A percentile compares a stretch with the other conserved stretches of the same genome.
These are phyloP conservation scores for Tetracladium maxilliforme DNA, from an alignment of 2,329 filamentous ascomycete genomes.

Conservation along the genomic window DNA sequence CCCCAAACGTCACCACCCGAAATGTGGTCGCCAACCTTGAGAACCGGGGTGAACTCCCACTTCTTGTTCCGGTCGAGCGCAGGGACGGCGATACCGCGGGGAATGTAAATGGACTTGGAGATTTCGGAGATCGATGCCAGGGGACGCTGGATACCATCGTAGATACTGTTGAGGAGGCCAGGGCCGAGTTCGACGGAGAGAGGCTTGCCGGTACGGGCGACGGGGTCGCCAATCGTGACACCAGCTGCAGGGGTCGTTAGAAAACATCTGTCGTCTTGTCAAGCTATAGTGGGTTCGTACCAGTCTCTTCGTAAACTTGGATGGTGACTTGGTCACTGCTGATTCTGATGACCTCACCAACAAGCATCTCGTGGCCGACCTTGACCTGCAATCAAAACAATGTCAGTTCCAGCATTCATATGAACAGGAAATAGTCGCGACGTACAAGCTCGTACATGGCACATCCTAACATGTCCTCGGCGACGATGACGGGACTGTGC, in stretches of 20 bases:
- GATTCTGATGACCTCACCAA: slow-evolving; percentile 97
- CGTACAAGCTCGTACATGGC: slow-evolving; percentile 98
- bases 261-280: slow-evolving; percentile 4
- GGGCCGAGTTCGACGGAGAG: slow-evolving; percentile 94
- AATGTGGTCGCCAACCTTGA: slow-evolving; percentile 95
- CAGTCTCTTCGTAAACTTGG: slow-evolving; percentile 98
- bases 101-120: slow-evolving; percentile 90
- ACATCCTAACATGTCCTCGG: slow-evolving; percentile 97
- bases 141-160: slow-evolving; percentile 96
- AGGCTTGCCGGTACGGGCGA: slow-evolving; percentile 81
- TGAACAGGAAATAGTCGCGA: slow-evolving; percentile 5
- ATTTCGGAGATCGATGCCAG: slow-evolving; percentile 68
- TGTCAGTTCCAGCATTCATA: slow-evolving; percentile 5
- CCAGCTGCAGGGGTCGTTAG: slow-evolving; percentile 49
- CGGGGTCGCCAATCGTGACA: slow-evolving; percentile 90
- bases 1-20: slow-evolving; percentile 94
- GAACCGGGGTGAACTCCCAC: slow-evolving; percentile 86
- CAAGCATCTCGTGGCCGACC: slow-evolving; percentile 82
- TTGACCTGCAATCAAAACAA: slow-evolving; percentile 50
- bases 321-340: slow-evolving; percentile 91
- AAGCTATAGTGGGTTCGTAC: slow-evolving; percentile 36
- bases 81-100: slow-evolving; percentile 78
- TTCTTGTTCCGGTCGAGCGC: slow-evolving; percentile 83
- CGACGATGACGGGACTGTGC: slow-evolving; percentile 75
- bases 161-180: slow-evolving; percentile 96